These are phyloP conservation scores for Leishmania major DNA, from an alignment of 208 protist species.

Conservation along the genomic window DNA sequence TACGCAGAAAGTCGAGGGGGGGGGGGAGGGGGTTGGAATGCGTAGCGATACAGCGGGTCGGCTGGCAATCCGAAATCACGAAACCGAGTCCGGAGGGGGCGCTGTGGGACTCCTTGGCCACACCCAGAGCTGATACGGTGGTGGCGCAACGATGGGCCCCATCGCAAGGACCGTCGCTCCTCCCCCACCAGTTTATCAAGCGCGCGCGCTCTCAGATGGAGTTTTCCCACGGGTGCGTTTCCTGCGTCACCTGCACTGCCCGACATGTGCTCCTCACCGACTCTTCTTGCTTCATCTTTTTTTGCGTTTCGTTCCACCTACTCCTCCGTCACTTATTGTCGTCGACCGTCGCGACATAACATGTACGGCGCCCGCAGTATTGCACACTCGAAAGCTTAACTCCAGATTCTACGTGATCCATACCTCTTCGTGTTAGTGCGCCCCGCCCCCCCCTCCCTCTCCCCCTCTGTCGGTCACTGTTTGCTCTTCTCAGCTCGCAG, in stretches of 20 bases:
- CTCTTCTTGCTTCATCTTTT: not conserved
- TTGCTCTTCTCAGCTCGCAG: not conserved
- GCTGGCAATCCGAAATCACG: not conserved
- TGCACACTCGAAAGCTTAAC: not conserved
- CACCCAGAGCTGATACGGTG: not conserved
- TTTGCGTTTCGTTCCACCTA: not conserved
- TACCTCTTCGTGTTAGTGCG: not conserved
- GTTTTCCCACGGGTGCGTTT: not conserved
- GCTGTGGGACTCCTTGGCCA: not conserved
- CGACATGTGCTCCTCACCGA: not conserved
- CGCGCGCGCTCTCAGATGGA: not conserved
- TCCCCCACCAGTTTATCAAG: not conserved
- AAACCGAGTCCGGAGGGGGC: not conserved
- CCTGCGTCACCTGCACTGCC: not conserved
- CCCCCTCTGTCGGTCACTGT: not conserved
- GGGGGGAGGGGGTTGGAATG: too few species aligned
- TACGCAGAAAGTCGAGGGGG: not conserved
- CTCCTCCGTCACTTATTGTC: not conserved
- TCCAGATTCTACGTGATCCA: not conserved
- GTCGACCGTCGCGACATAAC: not conserved
- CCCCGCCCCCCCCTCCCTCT: not conserved
- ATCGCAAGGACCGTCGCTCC: not conserved
- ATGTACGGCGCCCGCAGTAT: not conserved
- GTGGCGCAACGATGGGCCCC: not conserved
- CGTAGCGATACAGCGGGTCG: not conserved